phyloP scores from a whole-genome alignment of 129 eudicot genomes.

The Helichrysum umbraculigerum region DNA sequence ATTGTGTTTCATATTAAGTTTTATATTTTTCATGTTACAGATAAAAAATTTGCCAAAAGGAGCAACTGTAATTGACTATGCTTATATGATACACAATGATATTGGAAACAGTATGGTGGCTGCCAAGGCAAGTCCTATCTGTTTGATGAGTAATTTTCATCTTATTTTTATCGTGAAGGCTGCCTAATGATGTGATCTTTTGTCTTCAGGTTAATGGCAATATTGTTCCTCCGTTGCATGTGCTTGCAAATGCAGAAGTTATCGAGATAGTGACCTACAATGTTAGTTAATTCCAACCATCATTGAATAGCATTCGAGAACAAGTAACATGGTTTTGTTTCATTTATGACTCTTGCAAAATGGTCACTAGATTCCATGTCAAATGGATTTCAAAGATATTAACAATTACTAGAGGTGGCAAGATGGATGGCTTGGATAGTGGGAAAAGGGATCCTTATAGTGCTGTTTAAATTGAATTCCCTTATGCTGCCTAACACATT shows the following conservation, averaged over 20 bases:
- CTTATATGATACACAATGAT: constrained; percentile 94
- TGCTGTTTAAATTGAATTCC: neutral
- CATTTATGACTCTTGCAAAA: neutral
- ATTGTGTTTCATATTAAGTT: neutral
- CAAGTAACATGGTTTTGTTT: constrained; percentile 18
- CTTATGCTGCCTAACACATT: constrained; percentile 4
- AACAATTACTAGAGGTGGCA: too few relatives aligned
- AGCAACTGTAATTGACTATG: constrained; percentile 93
- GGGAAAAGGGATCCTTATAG: neutral
- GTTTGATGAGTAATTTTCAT: constrained; percentile 12
- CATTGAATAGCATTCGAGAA: neutral
- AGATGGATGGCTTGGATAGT: neutral
- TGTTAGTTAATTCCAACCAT: constrained; percentile 51
- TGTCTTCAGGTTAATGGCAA: constrained; percentile 87
- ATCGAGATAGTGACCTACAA: constrained; percentile 84
- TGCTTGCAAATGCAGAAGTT: constrained; percentile 95
- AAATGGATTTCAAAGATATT: neutral
- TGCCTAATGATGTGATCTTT: constrained; percentile 12
- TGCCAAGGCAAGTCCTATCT: constrained; percentile 65
- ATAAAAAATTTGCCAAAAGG: constrained; percentile 92
- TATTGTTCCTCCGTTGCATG: constrained; percentile 80
- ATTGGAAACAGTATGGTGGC: constrained; percentile 97
- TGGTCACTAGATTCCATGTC: neutral
- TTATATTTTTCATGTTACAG: constrained; percentile 39
- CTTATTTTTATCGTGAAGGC: neutral